A percentile compares a stretch with the other conserved stretches of the same genome.
Evolutionary conservation across 179 eudicot genomes (phyloP).

Genomic region (Silene noctiflora): DNA sequence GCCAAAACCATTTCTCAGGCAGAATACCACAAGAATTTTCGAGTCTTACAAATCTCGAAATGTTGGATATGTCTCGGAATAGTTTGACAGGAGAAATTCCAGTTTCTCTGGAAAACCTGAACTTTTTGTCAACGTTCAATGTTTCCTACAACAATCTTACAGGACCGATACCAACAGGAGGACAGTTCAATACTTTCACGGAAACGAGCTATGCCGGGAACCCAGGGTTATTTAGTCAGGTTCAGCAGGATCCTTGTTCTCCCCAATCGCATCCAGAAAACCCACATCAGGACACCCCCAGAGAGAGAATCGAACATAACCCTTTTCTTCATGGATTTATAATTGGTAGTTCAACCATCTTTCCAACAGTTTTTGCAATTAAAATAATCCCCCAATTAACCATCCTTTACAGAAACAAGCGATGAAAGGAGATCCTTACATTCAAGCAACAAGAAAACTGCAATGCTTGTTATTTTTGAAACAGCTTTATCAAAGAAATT

Average conservation of each 20-base stretch:
- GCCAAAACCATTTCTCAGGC: constrained; percentile 55
- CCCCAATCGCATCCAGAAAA: constrained; percentile 22
- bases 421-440: not conserved
- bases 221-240: constrained; percentile 46
- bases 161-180: constrained; percentile 74
- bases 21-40: constrained; percentile 57
- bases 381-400: constrained; percentile 4
- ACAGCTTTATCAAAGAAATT: too few relatives aligned
- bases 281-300: constrained; percentile 13
- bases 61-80: constrained; percentile 55
- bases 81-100: constrained; percentile 64
- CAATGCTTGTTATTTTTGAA: too few relatives aligned
- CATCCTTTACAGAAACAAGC: constrained; percentile 8
- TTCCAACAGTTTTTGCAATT: constrained; percentile 14
- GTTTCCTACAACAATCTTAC: constrained; percentile 69
- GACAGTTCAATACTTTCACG: constrained; percentile 65
- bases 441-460: not conserved
- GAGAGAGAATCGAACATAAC: constrained; percentile 22
- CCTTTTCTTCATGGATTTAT: constrained; percentile 9
- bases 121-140: constrained; percentile 64
- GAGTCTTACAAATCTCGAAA: constrained; percentile 58
- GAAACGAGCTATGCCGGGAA: constrained; percentile 49
- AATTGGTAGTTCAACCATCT: constrained; percentile 1
- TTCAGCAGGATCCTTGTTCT: constrained; percentile 34
- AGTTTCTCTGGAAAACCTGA: constrained; percentile 46